Percentiles rank a stretch among this genome's conserved stretches.
Evolutionary conservation across 225 moss, liverwort and hornwort species (phyloP).

Genomic region (Thuidium tamariscinum): DNA sequence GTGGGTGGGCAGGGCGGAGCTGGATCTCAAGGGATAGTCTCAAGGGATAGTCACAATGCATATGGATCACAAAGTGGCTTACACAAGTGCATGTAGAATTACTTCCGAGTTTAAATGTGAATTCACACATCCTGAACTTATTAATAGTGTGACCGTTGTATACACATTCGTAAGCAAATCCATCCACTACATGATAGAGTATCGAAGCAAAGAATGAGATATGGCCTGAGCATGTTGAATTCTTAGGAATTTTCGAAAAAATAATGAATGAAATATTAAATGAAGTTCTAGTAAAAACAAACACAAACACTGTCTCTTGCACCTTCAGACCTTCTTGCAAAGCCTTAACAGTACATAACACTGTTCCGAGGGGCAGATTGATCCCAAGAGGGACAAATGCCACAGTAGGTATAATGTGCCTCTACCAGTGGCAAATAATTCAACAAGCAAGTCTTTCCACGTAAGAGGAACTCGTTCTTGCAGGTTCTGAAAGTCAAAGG

Average conservation of each 20-base stretch:
- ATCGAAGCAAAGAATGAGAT: not conserved
- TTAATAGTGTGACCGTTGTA: too few relatives aligned
- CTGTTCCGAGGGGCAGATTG: not conserved
- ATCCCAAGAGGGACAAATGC: not conserved
- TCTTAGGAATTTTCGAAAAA: not conserved
- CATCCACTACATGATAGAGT: not conserved
- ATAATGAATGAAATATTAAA: not conserved
- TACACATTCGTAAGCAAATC: not conserved
- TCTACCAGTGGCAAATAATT: not conserved
- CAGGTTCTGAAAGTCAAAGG: not conserved
- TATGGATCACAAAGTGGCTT: too few relatives aligned
- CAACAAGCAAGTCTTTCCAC: not conserved
- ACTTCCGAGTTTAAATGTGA: too few relatives aligned
- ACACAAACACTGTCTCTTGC: not conserved
- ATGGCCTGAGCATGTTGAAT: rapidly evolving
- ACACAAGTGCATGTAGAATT: too few relatives aligned
- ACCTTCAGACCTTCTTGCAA: too few relatives aligned
- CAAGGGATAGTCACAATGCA: too few relatives aligned
- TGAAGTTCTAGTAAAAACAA: rapidly evolving
- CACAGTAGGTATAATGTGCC: not conserved
- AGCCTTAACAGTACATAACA: not conserved
- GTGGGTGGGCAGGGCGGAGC: too few relatives aligned
- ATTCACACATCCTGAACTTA: too few relatives aligned
- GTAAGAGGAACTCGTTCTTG: not conserved
- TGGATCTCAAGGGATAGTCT: too few relatives aligned